phyloP scores from a whole-genome alignment of 2,329 filamentous ascomycete species.

The Xylariomycetidae sp. region DNA sequence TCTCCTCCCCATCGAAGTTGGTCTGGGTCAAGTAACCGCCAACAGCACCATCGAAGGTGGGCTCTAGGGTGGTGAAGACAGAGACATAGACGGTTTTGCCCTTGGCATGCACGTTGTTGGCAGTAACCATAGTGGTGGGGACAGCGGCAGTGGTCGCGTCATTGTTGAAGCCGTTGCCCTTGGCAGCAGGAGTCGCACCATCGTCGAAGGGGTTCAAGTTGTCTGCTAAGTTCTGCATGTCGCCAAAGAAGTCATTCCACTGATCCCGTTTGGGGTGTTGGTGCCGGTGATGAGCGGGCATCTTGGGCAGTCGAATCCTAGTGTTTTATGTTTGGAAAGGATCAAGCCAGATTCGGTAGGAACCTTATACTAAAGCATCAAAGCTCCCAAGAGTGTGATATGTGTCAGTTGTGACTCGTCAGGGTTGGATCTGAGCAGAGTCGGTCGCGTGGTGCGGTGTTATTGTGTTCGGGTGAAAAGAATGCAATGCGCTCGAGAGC shows the following conservation, averaged over 20 bases:
- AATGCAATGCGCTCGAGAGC: slow-evolving; percentile 20
- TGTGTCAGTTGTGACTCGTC: no score
- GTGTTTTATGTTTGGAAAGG: background rate
- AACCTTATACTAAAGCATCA: no score
- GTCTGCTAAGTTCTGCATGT: slow-evolving; percentile 1
- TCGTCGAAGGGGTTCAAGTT: slow-evolving; percentile 18
- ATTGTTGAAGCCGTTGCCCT: no score
- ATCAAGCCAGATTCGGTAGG: no score
- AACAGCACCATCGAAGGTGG: slow-evolving; percentile 36
- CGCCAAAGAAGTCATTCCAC: background rate
- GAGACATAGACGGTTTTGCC: slow-evolving; percentile 28
- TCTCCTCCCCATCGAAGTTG: slow-evolving; percentile 10
- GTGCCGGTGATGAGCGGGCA: slow-evolving; percentile 10
- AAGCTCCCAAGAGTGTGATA: no score
- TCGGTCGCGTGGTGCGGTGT: slow-evolving; percentile 3
- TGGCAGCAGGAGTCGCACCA: slow-evolving; percentile 7
- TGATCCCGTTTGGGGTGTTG: background rate
- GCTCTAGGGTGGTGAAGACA: slow-evolving; percentile 35
- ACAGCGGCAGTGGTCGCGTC: no score
- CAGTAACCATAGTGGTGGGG: no score
- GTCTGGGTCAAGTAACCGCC: slow-evolving; percentile 35
- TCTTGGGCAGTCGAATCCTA: no score
- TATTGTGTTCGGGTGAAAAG: slow-evolving; percentile 7
- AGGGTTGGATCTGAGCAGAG: no score
- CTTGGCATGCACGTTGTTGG: slow-evolving; percentile 15